phyloP scores from a whole-genome alignment of 371 early-diverging fungal genomes.

The Mortierella sp. region DNA sequence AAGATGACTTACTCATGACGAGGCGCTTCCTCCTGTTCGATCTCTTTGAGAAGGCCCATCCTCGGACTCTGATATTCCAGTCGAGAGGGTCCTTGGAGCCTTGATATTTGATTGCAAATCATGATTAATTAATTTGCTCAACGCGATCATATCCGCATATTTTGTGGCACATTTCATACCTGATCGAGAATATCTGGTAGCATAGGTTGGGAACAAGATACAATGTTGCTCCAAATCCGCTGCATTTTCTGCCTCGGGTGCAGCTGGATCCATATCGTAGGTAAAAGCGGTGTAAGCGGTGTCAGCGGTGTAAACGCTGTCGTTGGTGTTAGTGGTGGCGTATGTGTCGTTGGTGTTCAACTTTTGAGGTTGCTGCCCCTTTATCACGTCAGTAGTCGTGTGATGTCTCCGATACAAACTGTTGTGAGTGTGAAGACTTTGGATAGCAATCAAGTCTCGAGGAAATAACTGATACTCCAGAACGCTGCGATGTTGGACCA shows the following conservation, averaged over 20 bases:
- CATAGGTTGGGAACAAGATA: slow-evolving; percentile 54
- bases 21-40: slow-evolving; percentile 52
- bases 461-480: neutral
- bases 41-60: slow-evolving; percentile 56
- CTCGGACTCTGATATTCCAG: slow-evolving; percentile 54
- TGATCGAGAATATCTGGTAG: slow-evolving; percentile 44
- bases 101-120: slow-evolving; percentile 10
- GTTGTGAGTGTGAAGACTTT: neutral
- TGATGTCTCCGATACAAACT: neutral
- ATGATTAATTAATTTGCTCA: neutral
- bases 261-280: neutral
- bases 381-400: neutral
- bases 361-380: neutral
- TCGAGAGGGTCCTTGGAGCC: slow-evolving; percentile 48
- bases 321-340: too few species aligned
- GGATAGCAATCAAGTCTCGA: neutral
- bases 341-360: too few species aligned
- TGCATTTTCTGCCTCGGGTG: neutral
- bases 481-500: neutral
- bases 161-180: slow-evolving; percentile 18
- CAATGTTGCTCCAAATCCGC: slow-evolving; percentile 51
- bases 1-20: slow-evolving; percentile 44
- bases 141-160: neutral
- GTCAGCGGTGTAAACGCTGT: too few species aligned
- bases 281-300: too few species aligned